A percentile compares a stretch with the other conserved stretches of the same genome.
Conservation (phyloP, 257 asterid genomes). For the Striga asiatica region DNA sequence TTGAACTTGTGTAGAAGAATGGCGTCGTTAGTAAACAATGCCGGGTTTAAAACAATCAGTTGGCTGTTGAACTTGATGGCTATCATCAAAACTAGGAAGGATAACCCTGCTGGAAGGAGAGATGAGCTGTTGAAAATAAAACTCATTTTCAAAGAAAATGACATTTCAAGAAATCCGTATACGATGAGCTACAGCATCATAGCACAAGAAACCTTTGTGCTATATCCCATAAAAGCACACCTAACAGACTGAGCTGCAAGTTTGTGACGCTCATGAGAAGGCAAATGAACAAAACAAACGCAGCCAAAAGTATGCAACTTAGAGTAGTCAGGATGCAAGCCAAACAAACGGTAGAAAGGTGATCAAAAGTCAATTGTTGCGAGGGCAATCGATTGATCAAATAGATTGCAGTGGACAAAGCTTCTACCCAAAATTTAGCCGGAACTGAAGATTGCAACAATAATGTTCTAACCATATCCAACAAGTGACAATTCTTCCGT, state of each 20-base stretch:
- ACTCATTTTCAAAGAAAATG: background rate
- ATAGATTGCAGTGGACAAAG: background rate
- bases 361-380: background rate
- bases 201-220: background rate
- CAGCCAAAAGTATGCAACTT: conserved; percentile 5
- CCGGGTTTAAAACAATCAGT: no score
- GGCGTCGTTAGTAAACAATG: no score
- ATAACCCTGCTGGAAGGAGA: no score
- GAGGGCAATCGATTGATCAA: background rate
- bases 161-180: background rate
- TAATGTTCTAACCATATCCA: background rate
- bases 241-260: background rate
- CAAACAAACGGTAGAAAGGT: background rate
- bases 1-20: no score
- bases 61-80: no score
- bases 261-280: background rate
- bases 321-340: background rate
- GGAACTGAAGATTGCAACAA: background rate
- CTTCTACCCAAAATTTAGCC: conserved; percentile 1
- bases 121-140: no score
- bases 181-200: background rate
- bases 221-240: background rate
- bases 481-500: background rate
- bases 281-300: background rate
- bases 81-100: no score